These are phyloP conservation scores for Trichoderma sp. DNA, from an alignment of 2,329 filamentous ascomycete species.

Conservation along the genomic window DNA sequence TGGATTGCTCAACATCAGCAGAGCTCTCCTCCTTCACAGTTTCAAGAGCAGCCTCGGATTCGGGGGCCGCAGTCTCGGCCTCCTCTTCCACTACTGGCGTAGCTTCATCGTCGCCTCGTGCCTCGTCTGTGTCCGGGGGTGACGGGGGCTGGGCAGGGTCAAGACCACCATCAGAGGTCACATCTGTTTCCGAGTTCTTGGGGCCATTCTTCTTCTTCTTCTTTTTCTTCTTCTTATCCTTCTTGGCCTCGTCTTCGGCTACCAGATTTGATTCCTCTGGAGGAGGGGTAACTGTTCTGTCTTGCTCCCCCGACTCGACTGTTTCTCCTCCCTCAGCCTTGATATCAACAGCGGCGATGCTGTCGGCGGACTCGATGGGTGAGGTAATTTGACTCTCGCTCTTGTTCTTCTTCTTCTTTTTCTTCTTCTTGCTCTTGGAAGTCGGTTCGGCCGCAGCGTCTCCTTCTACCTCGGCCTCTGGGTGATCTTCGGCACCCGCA, in stretches of 20 bases:
- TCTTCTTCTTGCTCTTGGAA: conserved; percentile 32
- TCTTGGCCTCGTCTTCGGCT: conserved; percentile 27
- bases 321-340: conserved; percentile 21
- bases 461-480: conserved; percentile 25
- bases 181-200: conserved; percentile 24
- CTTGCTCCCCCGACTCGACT: conserved; percentile 21
- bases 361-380: conserved; percentile 24
- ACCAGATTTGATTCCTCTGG: conserved; percentile 20
- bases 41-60: conserved; percentile 16
- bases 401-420: conserved; percentile 34
- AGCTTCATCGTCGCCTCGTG: conserved; percentile 17
- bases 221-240: conserved; percentile 29
- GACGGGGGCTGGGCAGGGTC: conserved; percentile 27
- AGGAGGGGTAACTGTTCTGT: conserved; percentile 25
- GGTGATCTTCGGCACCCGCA: conserved; percentile 25
- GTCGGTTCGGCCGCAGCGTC: conserved; percentile 21
- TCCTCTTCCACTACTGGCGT: conserved; percentile 22
- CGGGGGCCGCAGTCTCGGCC: not conserved
- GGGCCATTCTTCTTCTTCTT: conserved; percentile 30
- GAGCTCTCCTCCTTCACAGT: conserved; percentile 20
- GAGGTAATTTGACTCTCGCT: conserved; percentile 27
- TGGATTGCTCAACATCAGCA: conserved; percentile 11
- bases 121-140: conserved; percentile 25
- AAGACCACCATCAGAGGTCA: conserved; percentile 22
- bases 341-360: conserved; percentile 6